Base-by-base conservation (phyloP, 1,284 basidiomycete genomes). In the Neonothopanus nambi region DNA sequence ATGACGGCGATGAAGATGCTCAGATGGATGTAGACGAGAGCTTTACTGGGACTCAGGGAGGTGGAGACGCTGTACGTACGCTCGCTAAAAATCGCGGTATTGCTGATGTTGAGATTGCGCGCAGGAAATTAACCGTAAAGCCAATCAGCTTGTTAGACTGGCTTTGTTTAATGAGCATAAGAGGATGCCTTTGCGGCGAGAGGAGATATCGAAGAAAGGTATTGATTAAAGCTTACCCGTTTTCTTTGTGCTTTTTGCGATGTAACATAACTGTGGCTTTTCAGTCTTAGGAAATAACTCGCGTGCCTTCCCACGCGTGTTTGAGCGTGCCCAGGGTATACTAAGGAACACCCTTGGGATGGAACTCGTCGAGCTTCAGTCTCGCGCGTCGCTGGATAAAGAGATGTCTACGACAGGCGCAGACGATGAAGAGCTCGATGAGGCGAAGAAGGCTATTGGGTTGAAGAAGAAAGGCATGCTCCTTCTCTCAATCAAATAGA, bases 161-260 rank as follows among this genome's bases (percentile, higher is more conserved):
- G 88, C 89, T 2, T 72, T 92, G 33, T 91, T 90, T 63, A 76
- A 73, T 2, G 87, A 91, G 64, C 81, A 85, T 50, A 79, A 75
- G 63, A 76, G 87, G 40, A 64, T 73, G 6, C 76, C 82, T 1
- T 67, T 91, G 42, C 78, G 79, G 37, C 73, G 88, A 44, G 88
- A 92, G 24, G 89, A 92, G 24, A 89, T 92, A 41, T 82, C 78
- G 17, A 91, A 91, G 72, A 89, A 88, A 79, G 81, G 89, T 83
- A 41, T 20, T 36, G 28, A 17, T 5, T 43, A 5, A n/a, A 20
- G 30, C 18, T 28, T 5, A 8, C n/a, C 12, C 15, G 5, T 47
- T 28, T 35, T 12, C 15, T 37, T 43, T 23, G 15, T 17, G 41
- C 9, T n/a, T 48, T 9, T 26, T n/a, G 15, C n/a, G n/a, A n/a